A percentile compares a stretch with the other conserved stretches of the same genome.
phyloP scores from a whole-genome alignment of 768 basidiomycete species.

The Strobilomyces confusus region DNA sequence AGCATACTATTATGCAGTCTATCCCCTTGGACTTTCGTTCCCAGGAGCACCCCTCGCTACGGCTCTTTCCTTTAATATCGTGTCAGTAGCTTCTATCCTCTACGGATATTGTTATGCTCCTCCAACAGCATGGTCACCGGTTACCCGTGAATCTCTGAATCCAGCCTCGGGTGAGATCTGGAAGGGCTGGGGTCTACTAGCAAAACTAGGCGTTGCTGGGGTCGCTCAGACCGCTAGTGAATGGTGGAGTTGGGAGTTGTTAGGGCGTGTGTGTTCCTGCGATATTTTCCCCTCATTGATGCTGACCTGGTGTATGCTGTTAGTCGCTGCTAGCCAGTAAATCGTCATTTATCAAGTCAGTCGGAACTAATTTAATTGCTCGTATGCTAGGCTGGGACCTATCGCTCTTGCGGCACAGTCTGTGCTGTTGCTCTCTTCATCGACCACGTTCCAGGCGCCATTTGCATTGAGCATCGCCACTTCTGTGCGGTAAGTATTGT shows the following conservation, averaged over 20 bases:
- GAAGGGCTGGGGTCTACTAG: conserved; percentile 60
- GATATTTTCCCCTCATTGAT: neutral
- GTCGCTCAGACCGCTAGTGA: conserved; percentile 78
- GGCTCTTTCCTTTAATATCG: conserved; percentile 82
- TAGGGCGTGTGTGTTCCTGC: conserved; percentile 39
- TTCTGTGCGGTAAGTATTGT: conserved; percentile 65
- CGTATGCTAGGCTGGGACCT: conserved; percentile 61
- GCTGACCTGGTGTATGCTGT: neutral
- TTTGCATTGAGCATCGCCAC: conserved; percentile 79
- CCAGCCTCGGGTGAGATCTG: conserved; percentile 65
- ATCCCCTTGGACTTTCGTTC: conserved; percentile 76
- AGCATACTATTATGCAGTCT: conserved; percentile 14
- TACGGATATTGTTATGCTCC: conserved; percentile 64
- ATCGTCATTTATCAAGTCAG: neutral
- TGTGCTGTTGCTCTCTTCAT: conserved; percentile 72
- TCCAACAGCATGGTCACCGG: conserved; percentile 70
- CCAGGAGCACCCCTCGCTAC: conserved; percentile 93
- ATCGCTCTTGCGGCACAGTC: conserved; percentile 84
- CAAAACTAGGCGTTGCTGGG: conserved; percentile 75
- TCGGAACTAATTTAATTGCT: conserved; percentile 4
- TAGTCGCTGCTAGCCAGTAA: conserved; percentile 55
- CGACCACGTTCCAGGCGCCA: conserved; percentile 78
- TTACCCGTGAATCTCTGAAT: conserved; percentile 17
- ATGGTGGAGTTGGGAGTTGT: conserved; percentile 97
- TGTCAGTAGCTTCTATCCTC: conserved; percentile 54